Conservation (phyloP, 106 monocot species). For the Vanilla planifolia region DNA sequence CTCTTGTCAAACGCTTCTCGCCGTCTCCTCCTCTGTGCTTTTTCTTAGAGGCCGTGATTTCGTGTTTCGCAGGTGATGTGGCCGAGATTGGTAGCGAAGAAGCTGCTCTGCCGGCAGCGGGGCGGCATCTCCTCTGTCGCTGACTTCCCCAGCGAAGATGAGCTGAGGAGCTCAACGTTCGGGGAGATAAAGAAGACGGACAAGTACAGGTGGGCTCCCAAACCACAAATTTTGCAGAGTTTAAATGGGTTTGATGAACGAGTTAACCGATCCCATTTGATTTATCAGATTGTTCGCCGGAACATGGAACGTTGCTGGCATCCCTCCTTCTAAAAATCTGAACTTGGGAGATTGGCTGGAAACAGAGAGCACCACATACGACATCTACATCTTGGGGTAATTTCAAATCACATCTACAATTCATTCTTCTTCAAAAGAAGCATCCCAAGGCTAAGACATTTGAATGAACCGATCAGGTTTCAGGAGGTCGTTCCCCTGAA, state of each 20-base stretch:
- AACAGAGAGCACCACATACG: constrained; percentile 33
- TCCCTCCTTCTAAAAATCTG: constrained; percentile 33
- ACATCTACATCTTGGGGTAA: constrained; percentile 79
- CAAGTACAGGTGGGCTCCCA: constrained; percentile 43
- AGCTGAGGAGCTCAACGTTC: constrained; percentile 1
- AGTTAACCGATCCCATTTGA: not conserved
- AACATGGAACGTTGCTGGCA: constrained; percentile 78
- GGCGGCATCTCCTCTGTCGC: constrained; percentile 26
- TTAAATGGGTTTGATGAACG: not conserved
- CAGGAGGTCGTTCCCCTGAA: constrained; percentile 77
- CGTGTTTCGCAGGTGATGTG: constrained; percentile 25
- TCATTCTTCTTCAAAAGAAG: not conserved
- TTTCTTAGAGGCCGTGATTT: too few species aligned
- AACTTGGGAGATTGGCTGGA: constrained; percentile 73
- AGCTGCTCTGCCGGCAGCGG: constrained; percentile 25
- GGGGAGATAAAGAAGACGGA: constrained; percentile 22
- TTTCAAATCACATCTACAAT: not conserved
- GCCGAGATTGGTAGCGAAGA: constrained; percentile 53
- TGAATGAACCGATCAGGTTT: constrained; percentile 31
- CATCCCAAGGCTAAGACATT: not conserved
- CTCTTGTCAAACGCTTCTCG: too few species aligned
- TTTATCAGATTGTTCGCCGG: constrained; percentile 46
- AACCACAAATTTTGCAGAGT: not conserved
- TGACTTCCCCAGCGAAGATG: constrained; percentile 24
- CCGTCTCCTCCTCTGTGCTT: too few species aligned